Percentiles rank a stretch among this genome's conserved stretches.
Conservation (phyloP, 495 filamentous ascomycete genomes). For the Articulospora tetracladia region DNA sequence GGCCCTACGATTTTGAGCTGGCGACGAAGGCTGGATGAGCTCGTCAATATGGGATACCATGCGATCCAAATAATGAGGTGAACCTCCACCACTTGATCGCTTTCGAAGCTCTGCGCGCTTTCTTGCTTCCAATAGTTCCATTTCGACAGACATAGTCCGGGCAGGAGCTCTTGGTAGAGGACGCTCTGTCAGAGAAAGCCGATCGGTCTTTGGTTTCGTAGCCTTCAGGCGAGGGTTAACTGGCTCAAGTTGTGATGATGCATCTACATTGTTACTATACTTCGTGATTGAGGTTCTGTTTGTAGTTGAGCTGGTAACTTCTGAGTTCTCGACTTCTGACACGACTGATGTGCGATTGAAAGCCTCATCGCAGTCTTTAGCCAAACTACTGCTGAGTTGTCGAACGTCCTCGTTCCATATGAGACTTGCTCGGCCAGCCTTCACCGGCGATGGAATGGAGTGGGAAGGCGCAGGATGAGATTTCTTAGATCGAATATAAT, state of each 20-base stretch:
- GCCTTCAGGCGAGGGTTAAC: neutral
- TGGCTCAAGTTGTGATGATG: neutral
- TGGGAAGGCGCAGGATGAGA: conserved; percentile 2
- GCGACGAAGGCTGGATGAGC: conserved; percentile 19
- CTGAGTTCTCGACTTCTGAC: conserved; percentile 30
- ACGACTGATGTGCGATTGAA: conserved; percentile 51
- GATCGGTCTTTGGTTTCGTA: neutral
- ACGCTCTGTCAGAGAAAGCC: conserved; percentile 32
- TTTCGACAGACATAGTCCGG: conserved; percentile 41
- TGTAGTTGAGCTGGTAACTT: conserved; percentile 31
- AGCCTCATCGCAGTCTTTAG: conserved; percentile 60
- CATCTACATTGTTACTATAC: neutral
- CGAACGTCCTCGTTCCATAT: conserved; percentile 45
- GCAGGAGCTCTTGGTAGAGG: conserved; percentile 51
- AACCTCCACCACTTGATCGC: conserved; percentile 14
- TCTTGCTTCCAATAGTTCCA: conserved; percentile 23
- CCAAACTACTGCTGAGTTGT: conserved; percentile 42
- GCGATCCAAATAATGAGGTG: conserved; percentile 17
- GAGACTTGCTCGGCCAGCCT: conserved; percentile 13
- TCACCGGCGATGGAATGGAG: neutral
- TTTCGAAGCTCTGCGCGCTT: conserved; percentile 22
- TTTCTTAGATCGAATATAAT: conserved; percentile 27
- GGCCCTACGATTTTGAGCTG: conserved; percentile 32
- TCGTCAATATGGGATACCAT: conserved; percentile 28
- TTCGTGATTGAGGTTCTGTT: neutral